phyloP scores from a whole-genome alignment of 768 basidiomycete genomes.

The Leccinum pellstonianum region DNA sequence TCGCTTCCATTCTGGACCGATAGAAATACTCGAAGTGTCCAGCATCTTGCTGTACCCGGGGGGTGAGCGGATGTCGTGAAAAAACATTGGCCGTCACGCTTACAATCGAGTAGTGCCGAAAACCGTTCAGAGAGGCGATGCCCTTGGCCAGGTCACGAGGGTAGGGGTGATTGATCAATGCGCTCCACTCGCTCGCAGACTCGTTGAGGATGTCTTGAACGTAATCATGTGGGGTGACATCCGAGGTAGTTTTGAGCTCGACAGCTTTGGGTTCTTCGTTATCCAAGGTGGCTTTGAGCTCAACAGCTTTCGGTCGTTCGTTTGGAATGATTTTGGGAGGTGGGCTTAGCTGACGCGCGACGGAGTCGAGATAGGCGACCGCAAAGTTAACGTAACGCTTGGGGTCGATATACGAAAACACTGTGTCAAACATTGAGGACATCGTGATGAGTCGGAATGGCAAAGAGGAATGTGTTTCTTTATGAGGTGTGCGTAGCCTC shows the following conservation, averaged over 20 bases:
- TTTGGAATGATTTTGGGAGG: background rate
- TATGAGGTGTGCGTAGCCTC: background rate
- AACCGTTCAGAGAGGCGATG: background rate
- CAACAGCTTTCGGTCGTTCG: background rate
- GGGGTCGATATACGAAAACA: background rate
- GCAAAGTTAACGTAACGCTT: background rate
- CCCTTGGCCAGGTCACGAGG: constrained; percentile 1
- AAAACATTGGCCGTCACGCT: background rate
- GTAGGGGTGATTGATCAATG: background rate
- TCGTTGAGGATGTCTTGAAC: background rate
- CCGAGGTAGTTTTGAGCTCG: background rate
- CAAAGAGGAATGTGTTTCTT: background rate
- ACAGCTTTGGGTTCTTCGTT: background rate
- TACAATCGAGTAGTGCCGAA: constrained; percentile 10
- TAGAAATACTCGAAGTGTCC: constrained; percentile 7
- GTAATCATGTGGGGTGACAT: constrained; percentile 2
- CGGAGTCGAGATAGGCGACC: background rate
- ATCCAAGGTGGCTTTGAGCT: background rate
- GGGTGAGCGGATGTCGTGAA: background rate
- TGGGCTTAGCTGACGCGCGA: background rate
- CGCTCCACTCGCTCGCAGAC: background rate
- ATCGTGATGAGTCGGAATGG: background rate
- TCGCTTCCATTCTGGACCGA: background rate
- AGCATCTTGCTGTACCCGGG: constrained; percentile 1
- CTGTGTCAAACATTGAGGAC: background rate